Evolutionary conservation across 2,329 filamentous ascomycete genomes (phyloP).

Genomic region (Graphiopsis chlorocephala): DNA sequence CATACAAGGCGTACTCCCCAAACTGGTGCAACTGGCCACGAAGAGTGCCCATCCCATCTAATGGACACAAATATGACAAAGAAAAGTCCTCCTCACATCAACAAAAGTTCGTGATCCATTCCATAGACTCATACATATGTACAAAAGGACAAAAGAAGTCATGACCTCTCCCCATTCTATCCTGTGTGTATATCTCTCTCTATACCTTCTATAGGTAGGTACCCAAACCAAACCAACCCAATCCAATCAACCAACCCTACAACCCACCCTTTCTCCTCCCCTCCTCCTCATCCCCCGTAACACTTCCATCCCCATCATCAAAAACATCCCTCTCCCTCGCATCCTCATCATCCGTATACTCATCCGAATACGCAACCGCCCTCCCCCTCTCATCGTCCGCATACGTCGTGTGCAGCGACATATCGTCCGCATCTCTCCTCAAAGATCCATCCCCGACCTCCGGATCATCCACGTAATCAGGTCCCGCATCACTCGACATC

Average conservation of each 20-base stretch:
- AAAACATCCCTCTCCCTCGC: slow-evolving; percentile 45
- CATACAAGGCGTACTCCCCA: not conserved
- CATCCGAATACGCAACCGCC: slow-evolving; percentile 40
- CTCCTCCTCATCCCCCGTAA: slow-evolving; percentile 31
- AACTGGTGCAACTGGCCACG: not conserved
- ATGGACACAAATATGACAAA: not conserved
- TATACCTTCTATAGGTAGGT: not conserved
- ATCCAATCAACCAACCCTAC: not conserved
- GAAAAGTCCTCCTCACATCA: not conserved
- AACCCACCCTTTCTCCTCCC: slow-evolving; percentile 23
- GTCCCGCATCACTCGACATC: slow-evolving; percentile 25
- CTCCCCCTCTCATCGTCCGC: slow-evolving; percentile 45
- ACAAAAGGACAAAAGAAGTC: not conserved
- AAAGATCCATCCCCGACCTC: slow-evolving; percentile 39
- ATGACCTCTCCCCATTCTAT: not conserved
- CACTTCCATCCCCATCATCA: slow-evolving; percentile 41
- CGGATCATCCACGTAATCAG: slow-evolving; percentile 46
- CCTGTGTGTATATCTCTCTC: not conserved
- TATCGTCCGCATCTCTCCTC: slow-evolving; percentile 51
- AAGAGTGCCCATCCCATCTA: not conserved
- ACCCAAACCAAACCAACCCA: not conserved
- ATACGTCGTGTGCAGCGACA: slow-evolving; percentile 51
- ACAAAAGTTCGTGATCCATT: not conserved
- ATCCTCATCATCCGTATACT: slow-evolving; percentile 43
- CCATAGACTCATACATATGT: not conserved